Evolutionary conservation across 1,139 yeast species (phyloP).

Genomic region (Sugiyamaella paludigena): DNA sequence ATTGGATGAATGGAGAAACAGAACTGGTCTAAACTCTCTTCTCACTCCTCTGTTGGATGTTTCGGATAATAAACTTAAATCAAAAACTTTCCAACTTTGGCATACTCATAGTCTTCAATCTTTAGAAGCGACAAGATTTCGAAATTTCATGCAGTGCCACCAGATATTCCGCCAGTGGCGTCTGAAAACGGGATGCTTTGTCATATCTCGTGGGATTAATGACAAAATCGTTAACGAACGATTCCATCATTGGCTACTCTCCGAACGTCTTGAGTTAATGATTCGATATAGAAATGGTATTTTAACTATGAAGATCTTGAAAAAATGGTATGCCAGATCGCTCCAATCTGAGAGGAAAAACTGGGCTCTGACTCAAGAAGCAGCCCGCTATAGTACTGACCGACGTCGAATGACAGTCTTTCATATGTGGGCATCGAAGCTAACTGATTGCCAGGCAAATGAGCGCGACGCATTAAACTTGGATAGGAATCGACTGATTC

Average conservation of each 20-base stretch:
- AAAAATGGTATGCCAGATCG: slow-evolving; percentile 16
- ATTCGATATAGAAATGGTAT: slow-evolving; percentile 16
- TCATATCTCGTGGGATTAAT: slow-evolving; percentile 6
- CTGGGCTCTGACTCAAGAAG: slow-evolving; percentile 11
- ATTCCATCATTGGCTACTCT: slow-evolving; percentile 23
- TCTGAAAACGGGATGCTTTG: slow-evolving; percentile 13
- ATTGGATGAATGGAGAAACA: slow-evolving; percentile 7
- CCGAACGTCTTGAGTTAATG: slow-evolving; percentile 20
- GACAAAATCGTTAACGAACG: slow-evolving; percentile 11
- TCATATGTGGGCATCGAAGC: slow-evolving; percentile 10
- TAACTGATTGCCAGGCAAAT: background rate
- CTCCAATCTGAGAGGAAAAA: slow-evolving; percentile 4
- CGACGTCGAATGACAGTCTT: slow-evolving; percentile 6
- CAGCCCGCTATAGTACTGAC: slow-evolving; percentile 7
- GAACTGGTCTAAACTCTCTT: background rate
- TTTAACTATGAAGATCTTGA: slow-evolving; percentile 10
- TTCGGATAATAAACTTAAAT: background rate
- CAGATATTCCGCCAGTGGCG: slow-evolving; percentile 22
- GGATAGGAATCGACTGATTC: slow-evolving; percentile 4
- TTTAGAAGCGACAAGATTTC: slow-evolving; percentile 24
- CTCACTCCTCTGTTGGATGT: background rate
- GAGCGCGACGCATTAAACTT: slow-evolving; percentile 9
- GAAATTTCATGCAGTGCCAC: slow-evolving; percentile 21
- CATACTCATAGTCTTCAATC: slow-evolving; percentile 15
- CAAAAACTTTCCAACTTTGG: slow-evolving; percentile 20